Conservation (phyloP, 108 stramenopile genomes). For the Conticribra guillardii region DNA sequence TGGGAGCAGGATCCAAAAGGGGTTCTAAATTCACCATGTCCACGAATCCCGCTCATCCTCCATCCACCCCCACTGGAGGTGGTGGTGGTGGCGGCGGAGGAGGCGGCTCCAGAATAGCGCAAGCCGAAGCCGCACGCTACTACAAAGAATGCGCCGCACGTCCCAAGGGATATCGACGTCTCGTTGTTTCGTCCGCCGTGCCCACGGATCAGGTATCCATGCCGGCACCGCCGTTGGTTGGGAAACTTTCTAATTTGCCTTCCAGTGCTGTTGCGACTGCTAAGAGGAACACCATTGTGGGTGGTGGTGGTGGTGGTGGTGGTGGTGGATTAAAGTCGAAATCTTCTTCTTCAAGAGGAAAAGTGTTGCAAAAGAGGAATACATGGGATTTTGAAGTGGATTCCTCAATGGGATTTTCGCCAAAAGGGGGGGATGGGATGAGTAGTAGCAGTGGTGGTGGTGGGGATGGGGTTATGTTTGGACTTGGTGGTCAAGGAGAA, state of each 20-base stretch:
- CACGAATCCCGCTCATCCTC: no score
- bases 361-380: not conserved
- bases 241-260: not conserved
- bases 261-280: not conserved
- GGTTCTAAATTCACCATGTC: no score
- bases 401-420: not conserved
- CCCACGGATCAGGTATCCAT: conserved; percentile 15
- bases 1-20: no score
- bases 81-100: not conserved
- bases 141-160: conserved; percentile 34
- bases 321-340: no score
- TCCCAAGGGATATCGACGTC: conserved; percentile 50
- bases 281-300: no score
- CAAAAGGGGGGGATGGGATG: not conserved
- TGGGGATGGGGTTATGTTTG: no score
- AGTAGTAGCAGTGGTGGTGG: no score
- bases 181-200: conserved; percentile 33
- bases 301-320: no score
- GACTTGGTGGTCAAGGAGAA: no score
- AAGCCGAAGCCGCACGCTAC: conserved; percentile 26
- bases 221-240: conserved; percentile 7
- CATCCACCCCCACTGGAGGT: no score
- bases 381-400: not conserved
- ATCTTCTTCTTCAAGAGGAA: no score
- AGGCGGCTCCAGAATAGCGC: not conserved